These are phyloP conservation scores for Fusarium kyushuense DNA, from an alignment of 2,329 filamentous ascomycete genomes.

Conservation along the genomic window DNA sequence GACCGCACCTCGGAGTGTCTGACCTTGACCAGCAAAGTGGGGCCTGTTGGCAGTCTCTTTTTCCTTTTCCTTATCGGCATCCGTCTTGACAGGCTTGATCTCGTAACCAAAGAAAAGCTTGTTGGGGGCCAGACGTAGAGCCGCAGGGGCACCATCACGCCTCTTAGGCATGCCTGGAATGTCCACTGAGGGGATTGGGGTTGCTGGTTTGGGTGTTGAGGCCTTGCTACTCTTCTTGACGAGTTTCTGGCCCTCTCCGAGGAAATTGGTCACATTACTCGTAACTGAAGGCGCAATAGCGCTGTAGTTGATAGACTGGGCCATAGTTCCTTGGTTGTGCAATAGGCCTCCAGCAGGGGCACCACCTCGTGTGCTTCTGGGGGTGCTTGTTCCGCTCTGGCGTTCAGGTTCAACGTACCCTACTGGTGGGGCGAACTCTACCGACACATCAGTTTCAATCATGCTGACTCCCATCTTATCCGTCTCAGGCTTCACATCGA, in stretches of 20 bases:
- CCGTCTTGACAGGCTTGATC: constrained; percentile 86
- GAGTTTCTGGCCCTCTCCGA: constrained; percentile 84
- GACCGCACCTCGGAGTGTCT: constrained; percentile 76
- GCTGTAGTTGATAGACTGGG: constrained; percentile 96
- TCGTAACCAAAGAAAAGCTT: constrained; percentile 98
- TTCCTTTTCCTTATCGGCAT: constrained; percentile 76
- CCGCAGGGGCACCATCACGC: constrained; percentile 82
- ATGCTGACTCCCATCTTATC: constrained; percentile 90
- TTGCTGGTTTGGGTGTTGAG: constrained; percentile 72
- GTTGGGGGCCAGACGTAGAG: constrained; percentile 84
- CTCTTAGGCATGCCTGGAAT: constrained; percentile 52
- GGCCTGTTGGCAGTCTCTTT: constrained; percentile 73
- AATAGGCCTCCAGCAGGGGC: constrained; percentile 79
- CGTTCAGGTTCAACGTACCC: constrained; percentile 92
- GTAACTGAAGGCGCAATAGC: constrained; percentile 85
- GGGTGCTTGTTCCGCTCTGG: constrained; percentile 86
- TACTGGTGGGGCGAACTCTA: constrained; percentile 94
- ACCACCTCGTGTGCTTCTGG: constrained; percentile 73
- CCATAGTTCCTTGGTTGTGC: constrained; percentile 92
- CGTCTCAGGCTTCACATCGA: constrained; percentile 90
- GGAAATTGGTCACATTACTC: constrained; percentile 81
- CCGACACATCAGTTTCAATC: constrained; percentile 94
- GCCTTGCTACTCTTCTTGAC: constrained; percentile 84
- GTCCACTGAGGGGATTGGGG: constrained; percentile 68
- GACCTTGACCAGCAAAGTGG: constrained; percentile 86